Evolutionary conservation across 257 asterid species (phyloP), one percentile per base, ranked within the genome.

Genomic region (Striga asiatica): DNA sequence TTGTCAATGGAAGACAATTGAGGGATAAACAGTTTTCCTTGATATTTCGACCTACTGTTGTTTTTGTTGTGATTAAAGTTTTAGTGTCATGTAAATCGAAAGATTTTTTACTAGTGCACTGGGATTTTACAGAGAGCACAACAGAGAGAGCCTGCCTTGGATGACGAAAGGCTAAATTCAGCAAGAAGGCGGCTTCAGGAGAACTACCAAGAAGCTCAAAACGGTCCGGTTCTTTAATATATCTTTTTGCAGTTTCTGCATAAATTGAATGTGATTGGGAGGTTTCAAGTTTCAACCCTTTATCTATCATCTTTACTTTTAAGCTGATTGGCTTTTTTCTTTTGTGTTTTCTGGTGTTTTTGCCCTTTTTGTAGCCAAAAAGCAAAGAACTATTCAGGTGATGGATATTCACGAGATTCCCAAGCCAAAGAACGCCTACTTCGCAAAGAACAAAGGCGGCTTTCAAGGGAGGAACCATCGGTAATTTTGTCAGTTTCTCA

Each of bases 371-470:
- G 93, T 77, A 88, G 98, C 98, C 67, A 88, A 84, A 79, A 92
- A 76, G 89, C 97, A 92, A 72, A 80, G 95, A 75, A 88, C 84
- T 51, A 84, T 92, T 56, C 98, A 84, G 64, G 81, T 87, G 82
- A 84, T 92, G 98, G 98, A 92, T 71, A 88, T 92, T 66, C 94
- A 81, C 32, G 95, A 92, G 75, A 66, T 92, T 47, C 98, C 98
- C 19, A 88, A 78, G 65, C 88, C 94, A 12, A 91, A 74, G 84
- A 87, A 91, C 51, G 63, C 81, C 71, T 87, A 72, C 93, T 76
- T 85, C 54, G 66, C 84, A 64, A 91, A 77, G 89, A 86, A 86
- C 73, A 91, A 79, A 78, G 86, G 97, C 4, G 77, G 91, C 65
- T 76, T 78, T 69, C 95, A 91, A 69, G 94, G 98, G 69, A 79